These are phyloP conservation scores for Cladorrhinum samala DNA, from an alignment of 495 filamentous ascomycete genomes.

Conservation along the genomic window DNA sequence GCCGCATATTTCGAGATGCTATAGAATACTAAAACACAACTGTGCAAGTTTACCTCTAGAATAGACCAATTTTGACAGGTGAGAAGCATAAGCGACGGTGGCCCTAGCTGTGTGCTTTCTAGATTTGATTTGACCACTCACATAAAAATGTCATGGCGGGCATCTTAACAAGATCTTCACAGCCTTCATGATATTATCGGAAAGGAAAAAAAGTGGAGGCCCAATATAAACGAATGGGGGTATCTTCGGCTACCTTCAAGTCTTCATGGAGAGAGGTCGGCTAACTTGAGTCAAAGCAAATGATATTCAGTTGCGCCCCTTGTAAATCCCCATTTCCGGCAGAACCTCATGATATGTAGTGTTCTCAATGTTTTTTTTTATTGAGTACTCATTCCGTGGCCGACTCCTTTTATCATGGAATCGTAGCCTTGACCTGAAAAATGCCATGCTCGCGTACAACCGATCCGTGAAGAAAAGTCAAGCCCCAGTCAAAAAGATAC, in stretches of 20 bases:
- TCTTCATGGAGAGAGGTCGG: constrained; percentile 3
- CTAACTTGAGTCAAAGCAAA: constrained; percentile 16
- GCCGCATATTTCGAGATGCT: no score
- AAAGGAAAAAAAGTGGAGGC: not conserved
- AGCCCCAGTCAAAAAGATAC: constrained; percentile 31
- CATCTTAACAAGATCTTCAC: no score
- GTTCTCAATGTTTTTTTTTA: constrained; percentile 30
- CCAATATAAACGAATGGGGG: constrained; percentile 3
- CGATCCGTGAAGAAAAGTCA: constrained; percentile 34
- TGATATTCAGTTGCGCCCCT: constrained; percentile 18
- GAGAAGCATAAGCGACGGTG: no score
- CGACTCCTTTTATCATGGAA: constrained; percentile 32
- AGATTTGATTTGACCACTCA: no score
- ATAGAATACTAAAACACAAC: no score
- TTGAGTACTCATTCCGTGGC: constrained; percentile 31
- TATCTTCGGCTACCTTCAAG: constrained; percentile 17
- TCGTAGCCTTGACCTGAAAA: constrained; percentile 36
- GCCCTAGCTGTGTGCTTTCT: no score
- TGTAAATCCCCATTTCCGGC: constrained; percentile 15
- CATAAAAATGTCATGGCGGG: no score
- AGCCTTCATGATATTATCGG: no score
- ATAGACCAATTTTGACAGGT: no score
- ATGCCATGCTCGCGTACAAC: constrained; percentile 38
- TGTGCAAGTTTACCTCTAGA: no score
- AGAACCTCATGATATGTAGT: constrained; percentile 10